Base-by-base conservation (phyloP, 2,329 filamentous ascomycete genomes). In the Scortechinia acanthostroma region DNA sequence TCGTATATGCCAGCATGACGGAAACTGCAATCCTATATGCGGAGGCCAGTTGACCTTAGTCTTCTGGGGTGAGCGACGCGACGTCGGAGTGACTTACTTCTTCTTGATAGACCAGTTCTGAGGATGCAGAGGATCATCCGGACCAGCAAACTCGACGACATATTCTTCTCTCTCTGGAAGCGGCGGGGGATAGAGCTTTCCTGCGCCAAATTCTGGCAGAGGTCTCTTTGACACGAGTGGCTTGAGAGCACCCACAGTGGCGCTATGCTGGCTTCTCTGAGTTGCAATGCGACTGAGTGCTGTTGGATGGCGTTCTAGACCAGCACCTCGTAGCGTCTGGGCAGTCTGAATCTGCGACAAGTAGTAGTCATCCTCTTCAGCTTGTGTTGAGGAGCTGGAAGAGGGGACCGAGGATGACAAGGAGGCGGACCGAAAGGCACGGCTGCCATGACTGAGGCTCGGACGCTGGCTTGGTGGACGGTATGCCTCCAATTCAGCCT, bases 31-130 rank as follows among this genome's bases (percentile, higher is more conserved):
- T 42, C 49, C 66, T 68, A 42, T 43, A 21, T 49, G 55, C 71
- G 71, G 25, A n/a, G 10, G n/a, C n/a, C n/a, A 30, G 25, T 30
- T 30, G 10, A 10, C 25, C 10, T 30, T 10, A 10, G n/a, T n/a
- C 10, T n/a, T 30, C 10, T 30, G 25, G 25, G 10, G n/a, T 30
- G 25, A n/a, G n/a, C n/a, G n/a, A 30, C 65, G 57, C 3, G 53
- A 56, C 1, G 65, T 66, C 46, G 69, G 64, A 48, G 66, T 28
- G 1, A 62, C 63, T 45, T 54, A 68, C 68, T 84, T 85, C 62
- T 75, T 80, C 56, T 63, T 73, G 46, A 74, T 56, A 0, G 74
- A 63, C 80, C 80, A 85, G 53, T 84, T 86, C 58, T 81, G 76
- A 1, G 79, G 76, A 58, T 85, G 79, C 43, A 80, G 49, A 15